Evolutionary conservation across 106 monocot genomes (phyloP).

Genomic region (Dactylorhiza incarnata): DNA sequence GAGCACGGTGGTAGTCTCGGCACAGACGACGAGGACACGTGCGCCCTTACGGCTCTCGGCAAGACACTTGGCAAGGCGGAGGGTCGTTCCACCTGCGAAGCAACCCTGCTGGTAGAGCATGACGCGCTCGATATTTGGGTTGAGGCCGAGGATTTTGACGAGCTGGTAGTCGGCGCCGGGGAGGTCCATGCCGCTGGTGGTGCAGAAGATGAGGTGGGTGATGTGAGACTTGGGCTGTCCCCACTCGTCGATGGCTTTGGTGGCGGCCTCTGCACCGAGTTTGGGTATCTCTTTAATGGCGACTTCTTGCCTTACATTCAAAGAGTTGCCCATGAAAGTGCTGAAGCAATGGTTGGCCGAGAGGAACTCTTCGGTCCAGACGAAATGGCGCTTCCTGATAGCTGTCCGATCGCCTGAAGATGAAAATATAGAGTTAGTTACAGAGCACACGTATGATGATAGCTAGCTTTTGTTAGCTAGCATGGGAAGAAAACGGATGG

Average conservation of each 20-base stretch:
- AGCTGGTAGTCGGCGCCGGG: conserved; percentile 9
- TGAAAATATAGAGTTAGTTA: background rate
- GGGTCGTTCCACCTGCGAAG: conserved; percentile 14
- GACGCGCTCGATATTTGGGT: conserved; percentile 2
- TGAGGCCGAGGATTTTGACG: conserved; percentile 4
- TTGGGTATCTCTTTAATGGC: background rate
- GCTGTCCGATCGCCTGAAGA: background rate
- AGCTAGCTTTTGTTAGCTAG: too few relatives aligned
- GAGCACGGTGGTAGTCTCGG: background rate
- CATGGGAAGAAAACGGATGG: background rate
- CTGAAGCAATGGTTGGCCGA: background rate
- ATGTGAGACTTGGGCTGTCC: conserved; percentile 3
- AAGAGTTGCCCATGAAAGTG: background rate
- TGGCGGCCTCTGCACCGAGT: background rate
- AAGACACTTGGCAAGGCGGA: conserved; percentile 13
- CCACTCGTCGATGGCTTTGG: conserved; percentile 4
- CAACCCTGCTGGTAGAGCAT: conserved; percentile 7
- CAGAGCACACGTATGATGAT: too few relatives aligned
- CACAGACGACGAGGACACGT: background rate
- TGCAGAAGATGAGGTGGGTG: conserved; percentile 11
- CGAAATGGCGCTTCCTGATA: conserved; percentile 5
- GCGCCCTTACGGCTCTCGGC: conserved; percentile 8
- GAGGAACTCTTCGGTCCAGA: background rate
- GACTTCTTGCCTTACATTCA: conserved; percentile 4
- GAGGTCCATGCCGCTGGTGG: conserved; percentile 10